Evolutionary conservation across 805 yeast genomes (phyloP), one percentile per base, ranked within the genome.

Genomic region (Monosporozyma unispora): DNA sequence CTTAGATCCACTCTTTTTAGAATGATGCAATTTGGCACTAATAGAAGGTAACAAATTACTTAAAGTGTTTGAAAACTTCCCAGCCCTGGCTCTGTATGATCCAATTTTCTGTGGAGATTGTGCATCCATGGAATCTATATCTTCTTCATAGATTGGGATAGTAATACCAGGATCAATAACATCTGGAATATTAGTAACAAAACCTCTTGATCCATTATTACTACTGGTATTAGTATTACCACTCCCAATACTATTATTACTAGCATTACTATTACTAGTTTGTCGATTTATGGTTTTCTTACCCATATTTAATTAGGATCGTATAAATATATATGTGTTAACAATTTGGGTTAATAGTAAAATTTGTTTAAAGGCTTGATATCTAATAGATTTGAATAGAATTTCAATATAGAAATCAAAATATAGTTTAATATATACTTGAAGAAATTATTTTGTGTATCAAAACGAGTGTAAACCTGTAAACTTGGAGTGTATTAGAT

Each of bases 11-110:
- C 23, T 43, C 25, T 54, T 54, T 40, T 54, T 54, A 1, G 55
- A 52, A 37, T 53, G 57, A 45, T 67, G 70, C 25, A 67, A 48
- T 50, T 64, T 67, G 5, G 70, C 70, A 55, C 70, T 67, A 27
- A 67, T 65, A 6, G 65, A 62, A 21, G 70, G 70, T 16, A 67
- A 50, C 35, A 67, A 50, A 51, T 64, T 67, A 49, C 69, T 64
- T 48, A 67, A 51, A 11, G 70, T 67, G 48, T 65, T 67, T 14
- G 70, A 67, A 44, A 67, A 62, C 45, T 66, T 66, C 8, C 69
- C 70, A 3, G 70, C 68, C 44, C 66, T 58, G 10, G 66, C 58
- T 47, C 70, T 57, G 46, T 66, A 66, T 2, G 68, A 63, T 3
- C 70, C 70, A 16, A 66, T 48, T 49, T 62, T 64, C 47, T 64